Evolutionary conservation across 1,139 yeast genomes (phyloP), one percentile per base, ranked within the genome.

Genomic region (Candida gigantensis): DNA sequence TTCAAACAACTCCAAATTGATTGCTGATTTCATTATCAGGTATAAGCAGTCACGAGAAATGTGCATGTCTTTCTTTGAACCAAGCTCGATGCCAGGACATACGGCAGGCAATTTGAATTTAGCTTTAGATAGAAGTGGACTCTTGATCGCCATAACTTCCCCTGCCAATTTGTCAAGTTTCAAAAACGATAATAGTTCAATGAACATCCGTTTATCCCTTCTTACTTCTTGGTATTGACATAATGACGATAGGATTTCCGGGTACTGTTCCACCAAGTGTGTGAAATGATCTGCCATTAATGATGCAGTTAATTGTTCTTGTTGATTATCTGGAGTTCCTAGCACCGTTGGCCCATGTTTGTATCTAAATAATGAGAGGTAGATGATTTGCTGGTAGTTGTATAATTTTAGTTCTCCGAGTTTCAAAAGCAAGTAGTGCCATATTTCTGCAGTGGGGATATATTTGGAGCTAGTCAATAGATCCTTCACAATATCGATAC

Each of bases 11-110:
- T 52, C 44, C 19, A 65, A 44, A 6, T 55, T 49, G 7, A 64
- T 52, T 36, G 73, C 65, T 2, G 58, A 59, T 7, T 47, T 46
- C 33, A 71, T 64, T 1, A 67, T 60, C 6, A 40, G 38, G 30
- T 63, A 58, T 6, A 69, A 43, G 1, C 42, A 33, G 13, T 20
- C 8, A 24, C 49, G 28, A 8, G 43, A 32, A 11, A 43, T 35
- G 4, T 20, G 23, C 14, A 35, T 32, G 4, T 18, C 18, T 13
- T 11, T n/a, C n/a, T n/a, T 40, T 24, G 47, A 52, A 4, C 42
- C 43, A 2, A 55, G 41, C 5, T 34, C 33, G 14, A 40, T 32
- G 17, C 41, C 38, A 4, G 42, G 39, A 28, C 41, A 36, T 27
- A 30, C 20, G 12, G 27, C 25, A 3, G 47, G 47, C 6, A 41